Base-by-base conservation (phyloP, 352 stramenopile species). In the Phytophthora constricta region DNA sequence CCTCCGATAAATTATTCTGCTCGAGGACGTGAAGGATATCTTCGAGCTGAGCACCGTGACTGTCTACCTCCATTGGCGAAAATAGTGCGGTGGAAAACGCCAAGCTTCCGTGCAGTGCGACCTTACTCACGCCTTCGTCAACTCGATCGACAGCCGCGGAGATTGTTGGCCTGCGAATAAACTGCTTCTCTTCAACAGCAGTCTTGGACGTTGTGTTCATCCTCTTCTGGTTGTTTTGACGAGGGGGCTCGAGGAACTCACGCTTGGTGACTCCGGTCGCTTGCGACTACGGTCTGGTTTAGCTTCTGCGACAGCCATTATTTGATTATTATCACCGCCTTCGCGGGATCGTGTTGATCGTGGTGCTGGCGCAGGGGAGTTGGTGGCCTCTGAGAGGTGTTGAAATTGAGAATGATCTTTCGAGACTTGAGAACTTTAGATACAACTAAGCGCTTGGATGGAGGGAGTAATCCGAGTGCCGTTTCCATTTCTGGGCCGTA, bases 401-500 rank as follows among this genome's bases (percentile, higher is more conserved):
- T 68, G 20, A 69, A 58, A 25, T 73, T 81, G 4, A 88, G 58
- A 28, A 89, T 68, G 45, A 93, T 86, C 14, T 80, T 85, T 33
- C 84, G 79, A 1, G 74, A 68, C 50, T 86, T 86, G 2, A 93
- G 63, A 28, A 91, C 50, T 22, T 86, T 85, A 8, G 74, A 62
- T 17, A 93, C 34, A 5, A 78, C 63, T 23, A 71, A 71, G 3
- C 86, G 76, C 63, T 90, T 92, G 0, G 76, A 79, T 7, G 86
- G 86, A 16, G 86, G 70, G 3, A 93, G 68, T 14, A 91, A 47
- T 7, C 75, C 79, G 20, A 93, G 48, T 26, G 79, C 66, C 2
- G 47, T 63, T 33, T 92, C 80, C 58, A 93, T 79, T 56, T 92
- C 86, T 16, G 37, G 48, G 0, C 64, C 65, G 62, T 87, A 93